Conservation (phyloP, 2,329 filamentous ascomycete species). For the Dactylonectria macrodidyma region DNA sequence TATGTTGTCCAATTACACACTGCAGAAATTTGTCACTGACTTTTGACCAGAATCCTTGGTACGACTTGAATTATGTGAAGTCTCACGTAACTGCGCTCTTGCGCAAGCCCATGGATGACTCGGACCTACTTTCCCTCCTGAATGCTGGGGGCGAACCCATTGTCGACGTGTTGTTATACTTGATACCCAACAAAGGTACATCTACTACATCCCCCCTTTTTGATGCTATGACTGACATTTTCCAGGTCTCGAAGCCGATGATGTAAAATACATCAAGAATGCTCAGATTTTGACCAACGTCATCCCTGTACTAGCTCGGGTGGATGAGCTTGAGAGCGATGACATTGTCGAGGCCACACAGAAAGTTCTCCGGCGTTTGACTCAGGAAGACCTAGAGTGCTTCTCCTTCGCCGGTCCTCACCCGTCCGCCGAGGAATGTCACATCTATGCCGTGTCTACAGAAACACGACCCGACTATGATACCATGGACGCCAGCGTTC, state of each 20-base stretch:
- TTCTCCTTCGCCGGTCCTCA: conserved; percentile 74
- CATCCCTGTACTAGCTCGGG: conserved; percentile 84
- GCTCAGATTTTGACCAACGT: conserved; percentile 85
- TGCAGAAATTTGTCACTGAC: conserved; percentile 51
- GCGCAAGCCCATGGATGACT: conserved; percentile 74
- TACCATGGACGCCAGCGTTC: conserved; percentile 90
- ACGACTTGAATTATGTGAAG: conserved; percentile 81
- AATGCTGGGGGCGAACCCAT: conserved; percentile 87
- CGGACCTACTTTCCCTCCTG: conserved; percentile 82
- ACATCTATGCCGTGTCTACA: conserved; percentile 85
- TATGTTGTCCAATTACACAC: conserved; percentile 52
- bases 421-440: conserved; percentile 49
- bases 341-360: conserved; percentile 73
- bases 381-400: conserved; percentile 69
- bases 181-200: conserved; percentile 79
- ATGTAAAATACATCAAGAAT: conserved; percentile 80
- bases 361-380: conserved; percentile 69
- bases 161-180: conserved; percentile 88
- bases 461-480: conserved; percentile 80
- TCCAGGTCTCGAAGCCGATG: conserved; percentile 57
- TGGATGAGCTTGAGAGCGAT: conserved; percentile 76
- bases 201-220: neutral
- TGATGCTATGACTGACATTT: conserved; percentile 18
- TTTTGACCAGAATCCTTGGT: conserved; percentile 69
- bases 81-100: conserved; percentile 51